phyloP scores from a whole-genome alignment of 176 grass and related monocot genomes.

The Lolium rigidum region DNA sequence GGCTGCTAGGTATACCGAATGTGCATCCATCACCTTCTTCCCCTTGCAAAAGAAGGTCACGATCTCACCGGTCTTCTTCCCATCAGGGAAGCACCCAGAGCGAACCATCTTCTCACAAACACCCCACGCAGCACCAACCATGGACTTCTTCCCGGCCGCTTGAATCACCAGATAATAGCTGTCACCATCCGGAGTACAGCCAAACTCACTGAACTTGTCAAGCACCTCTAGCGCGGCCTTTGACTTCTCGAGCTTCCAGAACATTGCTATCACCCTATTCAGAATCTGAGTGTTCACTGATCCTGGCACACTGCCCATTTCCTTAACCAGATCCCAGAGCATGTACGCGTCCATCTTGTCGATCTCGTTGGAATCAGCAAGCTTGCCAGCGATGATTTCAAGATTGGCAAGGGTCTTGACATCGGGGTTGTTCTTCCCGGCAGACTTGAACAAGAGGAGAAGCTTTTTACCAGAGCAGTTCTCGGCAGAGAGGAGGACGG shows the following conservation, averaged over 20 bases:
- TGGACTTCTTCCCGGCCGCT: constrained; percentile 69
- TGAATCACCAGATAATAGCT: constrained; percentile 83
- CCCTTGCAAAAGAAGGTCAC: constrained; percentile 66
- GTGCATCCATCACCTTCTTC: constrained; percentile 69
- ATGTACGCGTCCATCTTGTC: constrained; percentile 68
- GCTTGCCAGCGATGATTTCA: constrained; percentile 56
- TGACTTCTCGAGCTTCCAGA: constrained; percentile 75
- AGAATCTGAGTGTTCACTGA: constrained; percentile 56
- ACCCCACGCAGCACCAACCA: constrained; percentile 59
- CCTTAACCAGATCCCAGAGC: constrained; percentile 91
- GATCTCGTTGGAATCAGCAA: constrained; percentile 50
- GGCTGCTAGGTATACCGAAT: constrained; percentile 65
- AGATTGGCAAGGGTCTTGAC: constrained; percentile 58
- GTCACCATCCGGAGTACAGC: constrained; percentile 59
- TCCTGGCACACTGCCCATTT: constrained; percentile 63
- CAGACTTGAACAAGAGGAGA: constrained; percentile 62
- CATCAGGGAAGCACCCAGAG: constrained; percentile 76
- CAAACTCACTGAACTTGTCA: constrained; percentile 73
- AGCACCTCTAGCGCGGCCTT: constrained; percentile 79
- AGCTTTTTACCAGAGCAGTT: constrained; percentile 62
- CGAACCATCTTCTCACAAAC: constrained; percentile 82
- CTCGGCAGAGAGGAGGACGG: constrained; percentile 56
- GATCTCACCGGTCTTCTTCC: constrained; percentile 61
- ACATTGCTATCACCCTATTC: constrained; percentile 71
- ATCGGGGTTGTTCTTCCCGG: constrained; percentile 52